phyloP scores from a whole-genome alignment of 2,329 filamentous ascomycete species.

The Exophiala oligosperma region DNA sequence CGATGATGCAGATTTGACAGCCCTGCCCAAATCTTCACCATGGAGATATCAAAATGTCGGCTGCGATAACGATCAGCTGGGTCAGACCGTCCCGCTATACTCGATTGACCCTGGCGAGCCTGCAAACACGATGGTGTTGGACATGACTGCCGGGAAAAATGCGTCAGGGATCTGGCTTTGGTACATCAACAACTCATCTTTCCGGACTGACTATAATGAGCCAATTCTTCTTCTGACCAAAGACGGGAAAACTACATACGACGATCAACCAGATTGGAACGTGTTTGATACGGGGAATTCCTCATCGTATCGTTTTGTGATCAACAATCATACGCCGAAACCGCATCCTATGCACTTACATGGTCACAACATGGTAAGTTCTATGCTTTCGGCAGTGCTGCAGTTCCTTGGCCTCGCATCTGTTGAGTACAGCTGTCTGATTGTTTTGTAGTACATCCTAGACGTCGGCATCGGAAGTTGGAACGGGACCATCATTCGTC shows the following conservation, averaged over 20 bases:
- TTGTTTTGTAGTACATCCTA: conserved; percentile 17
- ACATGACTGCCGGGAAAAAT: conserved; percentile 30
- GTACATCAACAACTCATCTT: conserved; percentile 32
- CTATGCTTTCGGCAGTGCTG: too few relatives aligned
- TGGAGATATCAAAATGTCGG: conserved; percentile 14
- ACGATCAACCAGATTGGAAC: conserved; percentile 16
- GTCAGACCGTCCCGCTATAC: conserved; percentile 28
- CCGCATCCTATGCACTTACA: conserved; percentile 42
- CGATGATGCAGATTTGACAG: conserved; percentile 21
- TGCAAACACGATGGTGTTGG: conserved; percentile 25
- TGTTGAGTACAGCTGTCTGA: too few relatives aligned
- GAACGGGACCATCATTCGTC: conserved; percentile 20
- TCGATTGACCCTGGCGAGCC: conserved; percentile 24
- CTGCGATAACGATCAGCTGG: conserved; percentile 30
- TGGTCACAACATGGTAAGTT: conserved; percentile 28
- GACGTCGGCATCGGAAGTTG: conserved; percentile 20
- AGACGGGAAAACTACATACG: conserved; percentile 11
- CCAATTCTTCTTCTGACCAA: conserved; percentile 18
- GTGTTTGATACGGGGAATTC: conserved; percentile 23
- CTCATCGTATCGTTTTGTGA: conserved; percentile 14
- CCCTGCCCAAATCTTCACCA: conserved; percentile 19
- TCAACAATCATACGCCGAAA: conserved; percentile 25
- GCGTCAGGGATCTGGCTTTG: conserved; percentile 30
- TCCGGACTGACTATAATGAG: conserved; percentile 33
- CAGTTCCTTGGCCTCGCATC: too few relatives aligned